Percentiles rank a stretch among this genome's conserved stretches.
phyloP scores from a whole-genome alignment of 306 rosid genomes.

The Begonia masoniana region DNA sequence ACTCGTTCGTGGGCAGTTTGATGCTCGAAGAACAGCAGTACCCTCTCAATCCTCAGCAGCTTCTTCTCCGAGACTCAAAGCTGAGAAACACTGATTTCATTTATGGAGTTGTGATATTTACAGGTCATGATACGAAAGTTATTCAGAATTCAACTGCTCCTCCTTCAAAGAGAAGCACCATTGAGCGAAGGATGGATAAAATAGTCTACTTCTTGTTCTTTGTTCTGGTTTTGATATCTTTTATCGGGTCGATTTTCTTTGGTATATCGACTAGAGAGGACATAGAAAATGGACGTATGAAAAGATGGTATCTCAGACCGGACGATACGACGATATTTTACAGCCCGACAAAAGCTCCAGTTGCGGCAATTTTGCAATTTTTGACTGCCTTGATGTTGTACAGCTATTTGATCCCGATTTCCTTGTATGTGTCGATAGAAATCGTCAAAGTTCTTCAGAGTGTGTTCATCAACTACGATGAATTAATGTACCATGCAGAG shows the following conservation, averaged over 20 bases:
- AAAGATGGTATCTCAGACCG: slow-evolving; percentile 93
- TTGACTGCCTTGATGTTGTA: slow-evolving; percentile 81
- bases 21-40: slow-evolving; percentile 45
- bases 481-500: slow-evolving; percentile 74
- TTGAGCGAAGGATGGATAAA: slow-evolving; percentile 87
- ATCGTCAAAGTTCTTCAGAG: slow-evolving; percentile 93
- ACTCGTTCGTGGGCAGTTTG: slow-evolving; percentile 68
- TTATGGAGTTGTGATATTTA: slow-evolving; percentile 80
- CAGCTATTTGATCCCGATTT: slow-evolving; percentile 84
- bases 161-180: slow-evolving; percentile 92
- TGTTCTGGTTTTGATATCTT: slow-evolving; percentile 48
- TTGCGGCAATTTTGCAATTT: slow-evolving; percentile 74
- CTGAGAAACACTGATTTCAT: slow-evolving; percentile 82
- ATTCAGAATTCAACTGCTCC: slow-evolving; percentile 86
- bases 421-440: slow-evolving; percentile 91
- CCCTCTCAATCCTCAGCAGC: slow-evolving; percentile 92
- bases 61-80: slow-evolving; percentile 89
- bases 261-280: slow-evolving; percentile 55
- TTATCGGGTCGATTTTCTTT: slow-evolving; percentile 56
- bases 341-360: slow-evolving; percentile 40
- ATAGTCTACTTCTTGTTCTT: slow-evolving; percentile 53
- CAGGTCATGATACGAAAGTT: slow-evolving; percentile 92
- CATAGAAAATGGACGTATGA: slow-evolving; percentile 40
- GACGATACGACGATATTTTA: slow-evolving; percentile 50
- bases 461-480: slow-evolving; percentile 81